A percentile compares a stretch with the other conserved stretches of the same genome.
phyloP scores from a whole-genome alignment of 768 basidiomycete genomes.

The Kondoa malvinella region DNA sequence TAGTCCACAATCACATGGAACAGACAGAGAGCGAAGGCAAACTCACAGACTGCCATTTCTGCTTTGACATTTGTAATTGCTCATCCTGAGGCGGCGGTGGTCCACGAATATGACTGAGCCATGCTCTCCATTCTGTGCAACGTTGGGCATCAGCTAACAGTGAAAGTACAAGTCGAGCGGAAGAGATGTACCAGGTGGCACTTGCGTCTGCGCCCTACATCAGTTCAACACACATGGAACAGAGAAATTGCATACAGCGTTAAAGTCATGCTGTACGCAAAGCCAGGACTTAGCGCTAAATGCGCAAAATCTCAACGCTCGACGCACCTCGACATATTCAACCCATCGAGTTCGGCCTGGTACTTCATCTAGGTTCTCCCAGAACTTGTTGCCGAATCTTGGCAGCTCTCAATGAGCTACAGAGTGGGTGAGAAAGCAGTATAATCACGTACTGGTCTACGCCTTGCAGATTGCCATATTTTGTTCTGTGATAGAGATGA shows the following conservation, averaged over 20 bases:
- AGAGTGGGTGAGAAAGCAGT: no score
- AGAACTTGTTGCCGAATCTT: constrained; percentile 47
- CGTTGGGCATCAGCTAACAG: neutral
- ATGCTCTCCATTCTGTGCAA: constrained; percentile 36
- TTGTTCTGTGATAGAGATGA: neutral
- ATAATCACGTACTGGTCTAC: neutral
- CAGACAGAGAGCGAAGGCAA: neutral
- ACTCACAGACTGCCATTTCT: constrained; percentile 3
- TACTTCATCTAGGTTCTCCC: constrained; percentile 45
- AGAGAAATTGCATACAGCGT: no score
- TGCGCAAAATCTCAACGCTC: neutral
- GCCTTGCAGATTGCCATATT: neutral
- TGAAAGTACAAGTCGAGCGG: neutral
- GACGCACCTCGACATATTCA: constrained; percentile 62
- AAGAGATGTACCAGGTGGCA: constrained; percentile 60
- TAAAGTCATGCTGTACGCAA: constrained; percentile 43
- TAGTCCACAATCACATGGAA: neutral
- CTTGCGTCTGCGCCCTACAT: no score
- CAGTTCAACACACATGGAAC: no score
- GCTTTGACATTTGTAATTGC: constrained; percentile 36
- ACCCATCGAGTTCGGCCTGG: constrained; percentile 91
- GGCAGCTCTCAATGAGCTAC: neutral
- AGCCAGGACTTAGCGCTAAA: neutral
- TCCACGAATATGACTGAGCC: constrained; percentile 75
- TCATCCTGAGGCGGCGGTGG: constrained; percentile 57